A percentile compares a stretch with the other conserved stretches of the same genome.
phyloP scores from a whole-genome alignment of 2,329 filamentous ascomycete genomes.

The Cercospora citrullina region DNA sequence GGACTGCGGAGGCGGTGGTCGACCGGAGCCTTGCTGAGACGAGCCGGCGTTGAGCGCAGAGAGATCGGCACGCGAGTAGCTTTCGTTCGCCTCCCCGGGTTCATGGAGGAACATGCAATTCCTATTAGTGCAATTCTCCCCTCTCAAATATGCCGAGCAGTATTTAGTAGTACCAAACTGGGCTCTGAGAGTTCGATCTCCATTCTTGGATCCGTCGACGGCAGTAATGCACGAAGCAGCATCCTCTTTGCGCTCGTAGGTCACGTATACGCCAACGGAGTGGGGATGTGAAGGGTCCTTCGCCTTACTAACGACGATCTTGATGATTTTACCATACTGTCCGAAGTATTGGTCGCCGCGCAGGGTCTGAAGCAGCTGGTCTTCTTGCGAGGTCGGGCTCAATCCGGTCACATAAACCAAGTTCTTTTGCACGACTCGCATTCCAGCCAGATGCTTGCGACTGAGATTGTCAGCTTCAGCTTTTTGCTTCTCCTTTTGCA shows the following conservation, averaged over 20 bases:
- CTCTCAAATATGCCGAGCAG: slow-evolving; percentile 92
- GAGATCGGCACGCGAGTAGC: slow-evolving; percentile 89
- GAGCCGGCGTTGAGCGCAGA: slow-evolving; percentile 92
- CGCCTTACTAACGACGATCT: slow-evolving; percentile 96
- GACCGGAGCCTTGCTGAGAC: slow-evolving; percentile 69
- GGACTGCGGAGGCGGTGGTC: slow-evolving; percentile 48
- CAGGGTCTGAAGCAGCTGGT: slow-evolving; percentile 85
- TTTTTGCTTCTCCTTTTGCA: slow-evolving; percentile 94
- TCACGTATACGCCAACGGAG: slow-evolving; percentile 97
- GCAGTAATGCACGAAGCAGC: slow-evolving; percentile 86
- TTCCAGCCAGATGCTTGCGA: slow-evolving; percentile 91
- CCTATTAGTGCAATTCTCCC: slow-evolving; percentile 90
- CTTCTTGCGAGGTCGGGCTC: slow-evolving; percentile 86
- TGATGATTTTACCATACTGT: slow-evolving; percentile 97
- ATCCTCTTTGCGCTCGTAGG: slow-evolving; percentile 88
- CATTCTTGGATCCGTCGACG: slow-evolving; percentile 90
- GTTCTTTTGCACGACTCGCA: slow-evolving; percentile 97
- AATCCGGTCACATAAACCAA: slow-evolving; percentile 96
- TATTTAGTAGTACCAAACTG: slow-evolving; percentile 95
- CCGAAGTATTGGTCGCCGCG: slow-evolving; percentile 93
- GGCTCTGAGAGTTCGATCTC: slow-evolving; percentile 75
- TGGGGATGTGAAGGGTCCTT: slow-evolving; percentile 75
- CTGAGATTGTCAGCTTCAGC: slow-evolving; percentile 94
- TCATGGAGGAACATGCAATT: slow-evolving; percentile 99
- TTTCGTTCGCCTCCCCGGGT: slow-evolving; percentile 96